These are phyloP conservation scores for Endotrypanum monterogeii DNA, from an alignment of 208 protist species.

Conservation along the genomic window DNA sequence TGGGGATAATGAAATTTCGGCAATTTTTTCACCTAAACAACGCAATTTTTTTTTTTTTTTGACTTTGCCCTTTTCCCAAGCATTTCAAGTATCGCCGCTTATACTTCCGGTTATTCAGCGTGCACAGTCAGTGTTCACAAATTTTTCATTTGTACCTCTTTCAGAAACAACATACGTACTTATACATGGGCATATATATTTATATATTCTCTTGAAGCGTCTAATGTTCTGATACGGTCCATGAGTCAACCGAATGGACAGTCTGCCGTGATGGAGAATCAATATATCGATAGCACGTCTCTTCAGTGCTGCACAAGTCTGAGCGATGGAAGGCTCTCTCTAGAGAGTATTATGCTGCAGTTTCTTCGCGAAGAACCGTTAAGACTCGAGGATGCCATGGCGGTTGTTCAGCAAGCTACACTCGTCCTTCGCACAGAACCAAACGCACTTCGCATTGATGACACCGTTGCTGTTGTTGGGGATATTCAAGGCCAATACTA, in stretches of 20 bases:
- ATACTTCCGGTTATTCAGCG: not conserved
- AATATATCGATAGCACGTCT: not conserved
- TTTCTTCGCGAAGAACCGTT: constrained; percentile 68
- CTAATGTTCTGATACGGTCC: not conserved
- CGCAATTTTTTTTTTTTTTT: not conserved
- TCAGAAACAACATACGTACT: no score
- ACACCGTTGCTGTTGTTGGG: constrained; percentile 89
- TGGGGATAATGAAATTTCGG: not conserved
- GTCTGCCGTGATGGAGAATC: not conserved
- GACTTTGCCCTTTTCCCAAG: not conserved
- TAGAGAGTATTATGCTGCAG: constrained; percentile 60
- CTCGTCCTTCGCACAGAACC: constrained; percentile 56
- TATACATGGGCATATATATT: not conserved
- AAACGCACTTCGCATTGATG: constrained; percentile 57
- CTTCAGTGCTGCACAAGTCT: not conserved
- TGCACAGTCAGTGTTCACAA: not conserved
- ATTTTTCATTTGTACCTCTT: not conserved
- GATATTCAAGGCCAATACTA: constrained; percentile 95
- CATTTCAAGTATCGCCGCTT: not conserved
- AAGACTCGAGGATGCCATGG: constrained; percentile 46
- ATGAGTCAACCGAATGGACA: not conserved
- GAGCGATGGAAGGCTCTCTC: not conserved
- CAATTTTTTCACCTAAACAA: not conserved
- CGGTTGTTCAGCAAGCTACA: constrained; percentile 56
- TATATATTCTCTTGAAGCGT: not conserved